These are phyloP conservation scores for Pezicula carpinea DNA, from an alignment of 2,329 filamentous ascomycete species.

Conservation along the genomic window DNA sequence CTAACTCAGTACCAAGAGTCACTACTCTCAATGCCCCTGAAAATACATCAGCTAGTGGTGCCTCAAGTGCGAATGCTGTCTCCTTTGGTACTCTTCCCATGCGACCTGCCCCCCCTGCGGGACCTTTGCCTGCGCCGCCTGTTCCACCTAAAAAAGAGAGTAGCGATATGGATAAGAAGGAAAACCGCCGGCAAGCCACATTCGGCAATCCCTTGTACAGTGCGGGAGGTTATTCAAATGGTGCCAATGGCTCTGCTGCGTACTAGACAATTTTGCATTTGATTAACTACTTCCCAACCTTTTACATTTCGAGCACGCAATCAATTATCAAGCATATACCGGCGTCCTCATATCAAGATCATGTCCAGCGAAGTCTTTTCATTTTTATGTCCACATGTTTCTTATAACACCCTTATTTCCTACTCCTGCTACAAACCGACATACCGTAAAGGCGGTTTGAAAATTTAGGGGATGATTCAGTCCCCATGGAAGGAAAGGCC, in stretches of 20 bases:
- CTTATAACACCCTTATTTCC: too few species aligned
- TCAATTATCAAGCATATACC: too few species aligned
- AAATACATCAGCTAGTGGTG: conserved; percentile 22
- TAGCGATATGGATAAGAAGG: conserved; percentile 38
- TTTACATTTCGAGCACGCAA: too few species aligned
- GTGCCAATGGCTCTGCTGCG: conserved; percentile 12
- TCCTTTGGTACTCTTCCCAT: conserved; percentile 57
- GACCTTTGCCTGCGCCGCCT: conserved; percentile 56
- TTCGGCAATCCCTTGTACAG: conserved; percentile 37
- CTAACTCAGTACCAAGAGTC: conserved; percentile 48
- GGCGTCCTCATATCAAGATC: too few species aligned
- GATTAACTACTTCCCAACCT: too few species aligned
- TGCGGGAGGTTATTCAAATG: conserved; percentile 16
- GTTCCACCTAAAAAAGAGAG: conserved; percentile 46
- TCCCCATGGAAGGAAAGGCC: too few species aligned
- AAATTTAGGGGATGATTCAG: too few species aligned
- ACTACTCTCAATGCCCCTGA: conserved; percentile 35
- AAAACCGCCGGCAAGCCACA: conserved; percentile 48
- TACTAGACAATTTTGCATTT: conserved; percentile 8
- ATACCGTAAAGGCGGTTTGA: too few species aligned
- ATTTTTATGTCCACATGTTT: too few species aligned
- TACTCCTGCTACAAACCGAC: too few species aligned
- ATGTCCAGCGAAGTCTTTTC: too few species aligned
- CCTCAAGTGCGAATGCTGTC: conserved; percentile 40
- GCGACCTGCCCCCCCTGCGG: conserved; percentile 53